A percentile compares a stretch with the other conserved stretches of the same genome.
phyloP scores from a whole-genome alignment of 2,329 filamentous ascomycete genomes.

The Aspergillus sp. region DNA sequence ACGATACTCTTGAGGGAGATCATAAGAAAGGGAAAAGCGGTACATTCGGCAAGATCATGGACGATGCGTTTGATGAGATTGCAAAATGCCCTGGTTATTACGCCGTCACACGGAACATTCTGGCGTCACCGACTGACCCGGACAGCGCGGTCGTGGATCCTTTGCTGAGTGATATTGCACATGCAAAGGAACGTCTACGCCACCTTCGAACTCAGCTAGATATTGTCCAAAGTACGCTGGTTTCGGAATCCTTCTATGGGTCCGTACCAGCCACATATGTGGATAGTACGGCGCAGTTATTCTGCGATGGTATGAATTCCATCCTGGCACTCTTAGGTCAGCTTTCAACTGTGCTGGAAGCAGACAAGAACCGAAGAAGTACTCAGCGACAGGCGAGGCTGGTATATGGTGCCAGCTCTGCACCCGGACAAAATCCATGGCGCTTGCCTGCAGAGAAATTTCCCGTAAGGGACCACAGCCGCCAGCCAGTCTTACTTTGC shows the following conservation, averaged over 20 bases:
- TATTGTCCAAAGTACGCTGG: neutral
- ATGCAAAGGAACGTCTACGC: slow-evolving; percentile 1
- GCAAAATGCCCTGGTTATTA: slow-evolving; percentile 12
- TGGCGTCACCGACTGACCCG: neutral
- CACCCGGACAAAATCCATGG: neutral
- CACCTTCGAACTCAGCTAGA: neutral
- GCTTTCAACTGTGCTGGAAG: neutral
- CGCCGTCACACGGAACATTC: neutral
- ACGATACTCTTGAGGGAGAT: neutral
- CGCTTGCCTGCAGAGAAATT: neutral
- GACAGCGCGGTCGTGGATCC: neutral
- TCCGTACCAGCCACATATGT: neutral
- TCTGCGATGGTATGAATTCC: slow-evolving; percentile 1
- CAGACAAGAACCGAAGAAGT: neutral
- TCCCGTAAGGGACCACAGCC: neutral
- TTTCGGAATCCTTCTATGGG: neutral
- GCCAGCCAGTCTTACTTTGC: neutral
- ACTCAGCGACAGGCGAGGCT: neutral
- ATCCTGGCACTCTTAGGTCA: slow-evolving; percentile 4
- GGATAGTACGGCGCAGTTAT: neutral
- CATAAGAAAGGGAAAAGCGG: neutral
- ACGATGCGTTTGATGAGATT: slow-evolving; percentile 9
- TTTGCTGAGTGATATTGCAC: neutral
- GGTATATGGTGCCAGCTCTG: neutral
- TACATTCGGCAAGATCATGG: slow-evolving; percentile 1